These are phyloP conservation scores for Lactifluus piperatus DNA, from an alignment of 768 basidiomycete genomes.

Conservation along the genomic window DNA sequence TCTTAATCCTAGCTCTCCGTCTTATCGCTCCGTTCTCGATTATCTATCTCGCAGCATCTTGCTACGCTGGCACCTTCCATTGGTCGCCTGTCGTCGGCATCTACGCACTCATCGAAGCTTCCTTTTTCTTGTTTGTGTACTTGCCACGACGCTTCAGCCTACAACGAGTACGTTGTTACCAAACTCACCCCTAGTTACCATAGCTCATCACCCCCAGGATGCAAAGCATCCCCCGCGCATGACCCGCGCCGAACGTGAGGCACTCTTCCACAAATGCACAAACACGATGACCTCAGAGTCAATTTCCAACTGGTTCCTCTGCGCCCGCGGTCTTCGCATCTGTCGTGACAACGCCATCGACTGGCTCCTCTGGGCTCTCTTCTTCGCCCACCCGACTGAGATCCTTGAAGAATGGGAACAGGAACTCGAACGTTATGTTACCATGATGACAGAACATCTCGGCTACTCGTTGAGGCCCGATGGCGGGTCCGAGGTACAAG, in stretches of 20 bases:
- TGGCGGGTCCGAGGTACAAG: slow-evolving; percentile 30
- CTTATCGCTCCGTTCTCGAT: slow-evolving; percentile 44
- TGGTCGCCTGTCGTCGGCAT: slow-evolving; percentile 26
- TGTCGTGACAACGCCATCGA: slow-evolving; percentile 43
- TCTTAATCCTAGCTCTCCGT: slow-evolving; percentile 37
- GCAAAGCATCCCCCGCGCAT: slow-evolving; percentile 31
- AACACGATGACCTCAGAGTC: slow-evolving; percentile 23
- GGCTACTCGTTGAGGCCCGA: slow-evolving; percentile 37
- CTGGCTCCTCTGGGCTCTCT: slow-evolving; percentile 62
- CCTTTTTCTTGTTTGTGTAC: slow-evolving; percentile 43
- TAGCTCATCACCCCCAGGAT: slow-evolving; percentile 17
- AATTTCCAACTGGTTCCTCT: slow-evolving; percentile 48
- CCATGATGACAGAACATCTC: slow-evolving; percentile 32
- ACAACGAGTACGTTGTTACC: slow-evolving; percentile 36
- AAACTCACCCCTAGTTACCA: not conserved
- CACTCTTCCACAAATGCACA: slow-evolving; percentile 42
- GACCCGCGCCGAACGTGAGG: slow-evolving; percentile 35
- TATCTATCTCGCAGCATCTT: slow-evolving; percentile 26
- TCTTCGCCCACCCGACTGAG: slow-evolving; percentile 33
- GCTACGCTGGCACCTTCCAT: slow-evolving; percentile 24
- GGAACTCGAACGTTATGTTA: slow-evolving; percentile 43
- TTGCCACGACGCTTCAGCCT: slow-evolving; percentile 37
- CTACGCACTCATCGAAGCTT: slow-evolving; percentile 36
- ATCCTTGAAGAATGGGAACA: slow-evolving; percentile 35
- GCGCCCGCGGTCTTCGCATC: slow-evolving; percentile 24